Conservation (phyloP, 2,329 filamentous ascomycete genomes). For the Helminthosporium solani region DNA sequence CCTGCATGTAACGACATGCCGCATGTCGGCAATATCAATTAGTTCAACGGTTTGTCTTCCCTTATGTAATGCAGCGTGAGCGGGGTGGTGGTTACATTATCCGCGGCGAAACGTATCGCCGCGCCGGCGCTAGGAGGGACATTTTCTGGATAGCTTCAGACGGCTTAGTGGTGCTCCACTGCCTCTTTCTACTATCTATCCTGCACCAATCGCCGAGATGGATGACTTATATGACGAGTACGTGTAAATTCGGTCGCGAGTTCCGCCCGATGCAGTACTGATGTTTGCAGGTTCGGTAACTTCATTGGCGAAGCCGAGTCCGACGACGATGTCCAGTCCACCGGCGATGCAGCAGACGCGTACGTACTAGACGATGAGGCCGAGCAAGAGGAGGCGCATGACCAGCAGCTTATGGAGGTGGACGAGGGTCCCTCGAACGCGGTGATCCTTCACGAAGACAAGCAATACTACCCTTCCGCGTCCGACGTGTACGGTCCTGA, state of each 20-base stretch:
- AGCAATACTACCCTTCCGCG: slow-evolving; percentile 98
- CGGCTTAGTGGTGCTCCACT: slow-evolving; percentile 15
- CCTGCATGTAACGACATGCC: too few species aligned
- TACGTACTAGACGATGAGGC: slow-evolving; percentile 72
- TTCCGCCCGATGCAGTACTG: slow-evolving; percentile 7
- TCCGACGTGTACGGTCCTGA: slow-evolving; percentile 92
- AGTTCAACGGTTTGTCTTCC: too few species aligned
- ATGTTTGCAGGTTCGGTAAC: slow-evolving; percentile 77
- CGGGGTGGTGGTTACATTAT: too few species aligned
- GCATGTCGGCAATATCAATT: too few species aligned
- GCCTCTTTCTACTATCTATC: slow-evolving; percentile 6
- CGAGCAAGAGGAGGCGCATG: slow-evolving; percentile 53
- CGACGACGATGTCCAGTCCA: slow-evolving; percentile 80
- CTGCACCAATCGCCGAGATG: slow-evolving; percentile 56
- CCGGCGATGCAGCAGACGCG: slow-evolving; percentile 73
- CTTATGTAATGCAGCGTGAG: too few species aligned
- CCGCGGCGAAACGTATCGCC: slow-evolving; percentile 15
- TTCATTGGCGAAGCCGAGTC: slow-evolving; percentile 95
- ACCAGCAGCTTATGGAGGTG: slow-evolving; percentile 90
- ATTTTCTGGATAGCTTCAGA: slow-evolving; percentile 33
- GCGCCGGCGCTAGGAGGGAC: slow-evolving; percentile 18
- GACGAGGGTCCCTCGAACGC: slow-evolving; percentile 93
- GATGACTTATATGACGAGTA: slow-evolving; percentile 98
- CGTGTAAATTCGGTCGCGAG: slow-evolving; percentile 7
- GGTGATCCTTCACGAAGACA: slow-evolving; percentile 97